Base-by-base conservation (phyloP, 495 filamentous ascomycete species). In the Penicillium coprophilum region DNA sequence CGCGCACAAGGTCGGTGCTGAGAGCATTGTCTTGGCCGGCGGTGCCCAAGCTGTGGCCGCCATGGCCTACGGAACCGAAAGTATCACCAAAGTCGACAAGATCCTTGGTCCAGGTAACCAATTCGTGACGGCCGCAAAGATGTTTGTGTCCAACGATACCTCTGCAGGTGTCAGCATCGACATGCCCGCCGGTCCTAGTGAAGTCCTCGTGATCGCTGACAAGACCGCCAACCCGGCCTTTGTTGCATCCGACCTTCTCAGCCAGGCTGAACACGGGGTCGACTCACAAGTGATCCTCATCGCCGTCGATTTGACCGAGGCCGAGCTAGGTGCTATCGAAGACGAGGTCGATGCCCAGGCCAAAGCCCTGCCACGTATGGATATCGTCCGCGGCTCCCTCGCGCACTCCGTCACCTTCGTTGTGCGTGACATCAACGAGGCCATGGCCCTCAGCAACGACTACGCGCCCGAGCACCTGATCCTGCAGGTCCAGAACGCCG, bases 401-500 rank as follows among this genome's bases (percentile, higher is more conserved):
- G 84, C 80, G 13, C 92, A 98, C 79, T 95, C 90, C 0, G 84
- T 97, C 24, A 96, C 92, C 0, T 84, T 97, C 38, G 78, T 87
- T n/a, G 90, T 92, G 50, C 81, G 81, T 58, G 83, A 83, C 34
- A 81, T 97, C 21, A 82, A 86, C 23, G 91, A 96, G 74, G 94
- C 92, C 0, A 87, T 98, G 85, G 69, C 65, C 20, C 80, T 95
- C 60, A 94, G 89, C 80, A 98, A 98, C 71, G 78, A 86, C 13
- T 98, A 98, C 64, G 94, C 94, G n/a, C 94, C 94, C 0, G 94
- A 98, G 78, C 94, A 98, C 72, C 72, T 98, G 70, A 98, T 98
- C 63, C 77, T 98, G 27, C 94, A 97, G 74, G 72, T 97, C 21
- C 76, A 85, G 60, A 78, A 90, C 50, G 85, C 94, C 27, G 82